Evolutionary conservation across 2,329 filamentous ascomycete genomes (phyloP), one percentile per base, ranked within the genome.

Genomic region (Epicoccum sorghinum): DNA sequence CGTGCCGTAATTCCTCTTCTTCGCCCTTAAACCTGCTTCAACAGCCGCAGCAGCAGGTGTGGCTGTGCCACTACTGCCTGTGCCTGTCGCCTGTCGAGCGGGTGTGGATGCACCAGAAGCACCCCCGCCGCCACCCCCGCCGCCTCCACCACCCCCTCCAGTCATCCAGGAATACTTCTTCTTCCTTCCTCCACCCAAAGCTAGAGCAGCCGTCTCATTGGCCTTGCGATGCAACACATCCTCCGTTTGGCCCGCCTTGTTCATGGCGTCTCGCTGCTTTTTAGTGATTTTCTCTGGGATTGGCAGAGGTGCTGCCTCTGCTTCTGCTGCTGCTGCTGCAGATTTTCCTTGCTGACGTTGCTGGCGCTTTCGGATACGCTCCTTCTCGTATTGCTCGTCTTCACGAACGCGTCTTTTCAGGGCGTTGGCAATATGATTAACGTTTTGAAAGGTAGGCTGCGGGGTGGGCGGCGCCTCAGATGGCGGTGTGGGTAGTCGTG

Each of bases 201-300:
- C 90, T 79, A 91, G 84, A 58, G 86, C 87, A 47, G 90, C 90
- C 0, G 93, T 96, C 49, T 90, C 90, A 70, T 97, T 96, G 24
- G 93, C 91, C 59, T 88, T 89, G 22, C 87, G 86, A 61, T 93
- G 91, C 61, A 88, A 89, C 54, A 88, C 88, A 14, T 89, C 89
- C 68, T 96, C 91, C 0, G 86, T 89, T 22, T 88, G 84, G 64
- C 89, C 90, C 3, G 81, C 80, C 55, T 91, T 88, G n/a, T 86
- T 84, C 62, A 89, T 83, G 60, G 87, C 89, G 74, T 88, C 91
- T 70, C 89, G 82, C 72, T 96, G 92, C 77, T 97, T 97, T 81
- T 97, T 97, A 4, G 89, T 89, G 46, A 90, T 82, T 3, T 86
- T 82, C 45, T 70, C 68, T 3, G 70, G 70, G 13, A 67, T 47